Evolutionary conservation across 495 filamentous ascomycete genomes (phyloP).

Genomic region (Immersiella caudata): DNA sequence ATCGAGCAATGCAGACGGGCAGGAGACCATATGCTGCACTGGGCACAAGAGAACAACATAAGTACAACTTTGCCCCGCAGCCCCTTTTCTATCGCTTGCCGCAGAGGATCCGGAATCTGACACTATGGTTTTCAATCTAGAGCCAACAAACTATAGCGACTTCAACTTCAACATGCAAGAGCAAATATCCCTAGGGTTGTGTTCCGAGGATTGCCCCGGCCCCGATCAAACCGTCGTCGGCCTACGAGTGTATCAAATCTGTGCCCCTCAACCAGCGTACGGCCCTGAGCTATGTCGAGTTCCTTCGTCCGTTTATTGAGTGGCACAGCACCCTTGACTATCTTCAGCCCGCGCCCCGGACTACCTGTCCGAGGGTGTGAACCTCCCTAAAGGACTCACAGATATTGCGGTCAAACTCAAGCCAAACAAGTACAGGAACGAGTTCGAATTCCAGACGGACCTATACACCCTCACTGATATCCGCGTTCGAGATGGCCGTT

Average conservation of each 20-base stretch:
- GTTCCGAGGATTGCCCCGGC: neutral
- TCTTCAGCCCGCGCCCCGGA: slow-evolving; percentile 47
- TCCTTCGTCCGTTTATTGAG: neutral
- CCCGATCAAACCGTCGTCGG: neutral
- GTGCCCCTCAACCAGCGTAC: neutral
- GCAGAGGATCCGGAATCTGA: no score
- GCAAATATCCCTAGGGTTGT: no score
- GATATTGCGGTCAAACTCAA: no score
- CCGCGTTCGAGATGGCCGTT: slow-evolving; percentile 24
- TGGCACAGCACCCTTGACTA: slow-evolving; percentile 48
- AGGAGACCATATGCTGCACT: no score
- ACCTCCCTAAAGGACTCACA: slow-evolving; percentile 42
- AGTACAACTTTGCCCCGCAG: no score
- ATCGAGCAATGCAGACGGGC: no score
- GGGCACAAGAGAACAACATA: no score
- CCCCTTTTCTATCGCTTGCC: no score
- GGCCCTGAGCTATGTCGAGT: neutral
- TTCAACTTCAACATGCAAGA: neutral
- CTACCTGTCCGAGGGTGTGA: slow-evolving; percentile 45
- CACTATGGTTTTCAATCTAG: no score
- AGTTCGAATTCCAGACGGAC: slow-evolving; percentile 55
- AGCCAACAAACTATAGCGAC: neutral
- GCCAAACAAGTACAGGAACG: slow-evolving; percentile 39
- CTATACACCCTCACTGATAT: slow-evolving; percentile 17
- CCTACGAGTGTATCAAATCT: neutral